Conservation (phyloP, 164 flowering plant genomes). For the Kingdonia uniflora region DNA sequence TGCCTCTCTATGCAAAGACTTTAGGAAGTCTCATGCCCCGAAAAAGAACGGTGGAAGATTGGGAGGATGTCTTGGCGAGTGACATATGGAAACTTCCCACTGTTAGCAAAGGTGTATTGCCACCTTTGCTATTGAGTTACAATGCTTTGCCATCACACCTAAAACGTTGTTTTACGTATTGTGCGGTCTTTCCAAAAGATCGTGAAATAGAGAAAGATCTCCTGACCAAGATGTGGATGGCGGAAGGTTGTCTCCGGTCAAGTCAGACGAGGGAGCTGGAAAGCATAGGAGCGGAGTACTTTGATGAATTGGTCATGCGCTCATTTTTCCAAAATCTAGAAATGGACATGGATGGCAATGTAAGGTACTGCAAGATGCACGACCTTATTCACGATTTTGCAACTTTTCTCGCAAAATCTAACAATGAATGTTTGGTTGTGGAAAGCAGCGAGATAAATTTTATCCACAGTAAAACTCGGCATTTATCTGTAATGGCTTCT, state of each 20-base stretch:
- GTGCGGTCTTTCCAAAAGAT: not conserved
- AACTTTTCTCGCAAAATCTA: too few relatives aligned
- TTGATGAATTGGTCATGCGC: not conserved
- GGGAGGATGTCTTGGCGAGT: too few relatives aligned
- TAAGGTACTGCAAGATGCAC: slow-evolving; percentile 6
- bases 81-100: too few relatives aligned
- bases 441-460: not conserved
- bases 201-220: not conserved
- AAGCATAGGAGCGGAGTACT: not conserved
- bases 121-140: not conserved
- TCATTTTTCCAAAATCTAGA: not conserved
- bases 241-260: not conserved
- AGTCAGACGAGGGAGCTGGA: not conserved
- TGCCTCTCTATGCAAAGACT: too few relatives aligned
- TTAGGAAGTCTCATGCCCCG: too few relatives aligned
- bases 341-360: not conserved
- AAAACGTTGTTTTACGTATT: not conserved
- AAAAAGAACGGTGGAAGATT: too few relatives aligned
- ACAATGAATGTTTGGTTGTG: not conserved
- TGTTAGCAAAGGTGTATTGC: not conserved
- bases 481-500: not conserved
- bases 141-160: not conserved
- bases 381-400: slow-evolving; percentile 5
- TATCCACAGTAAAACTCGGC: not conserved
- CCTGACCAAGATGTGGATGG: not conserved